A percentile compares a stretch with the other conserved stretches of the same genome.
Conservation (phyloP, 805 yeast genomes). For the Ogataea chonburiensis region DNA sequence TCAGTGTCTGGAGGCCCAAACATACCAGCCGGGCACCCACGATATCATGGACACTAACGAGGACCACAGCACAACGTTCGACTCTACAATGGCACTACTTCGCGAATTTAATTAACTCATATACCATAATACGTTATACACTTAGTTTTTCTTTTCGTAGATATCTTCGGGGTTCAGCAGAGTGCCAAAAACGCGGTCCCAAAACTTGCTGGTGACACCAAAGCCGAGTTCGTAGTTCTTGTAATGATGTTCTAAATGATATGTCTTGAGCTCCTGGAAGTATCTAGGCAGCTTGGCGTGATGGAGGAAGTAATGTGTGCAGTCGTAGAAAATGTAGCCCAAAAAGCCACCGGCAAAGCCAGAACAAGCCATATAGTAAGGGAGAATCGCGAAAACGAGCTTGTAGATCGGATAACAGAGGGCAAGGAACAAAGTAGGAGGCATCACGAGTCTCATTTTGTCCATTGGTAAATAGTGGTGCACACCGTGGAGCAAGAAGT, state of each 20-base stretch:
- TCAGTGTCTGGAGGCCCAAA: constrained; percentile 11
- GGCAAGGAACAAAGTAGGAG: constrained; percentile 78
- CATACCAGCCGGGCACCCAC: constrained; percentile 2
- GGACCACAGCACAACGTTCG: constrained; percentile 13
- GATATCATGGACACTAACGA: constrained; percentile 10
- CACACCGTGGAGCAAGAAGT: constrained; percentile 90
- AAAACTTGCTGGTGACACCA: constrained; percentile 90
- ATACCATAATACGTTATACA: constrained; percentile 4
- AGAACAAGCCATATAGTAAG: constrained; percentile 81
- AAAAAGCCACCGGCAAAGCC: constrained; percentile 95
- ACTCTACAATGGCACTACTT: constrained; percentile 19
- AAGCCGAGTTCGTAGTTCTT: constrained; percentile 95
- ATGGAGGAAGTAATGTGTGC: constrained; percentile 91
- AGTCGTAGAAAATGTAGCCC: constrained; percentile 90
- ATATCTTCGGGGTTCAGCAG: constrained; percentile 53
- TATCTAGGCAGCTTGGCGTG: constrained; percentile 79
- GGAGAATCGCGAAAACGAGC: constrained; percentile 72
- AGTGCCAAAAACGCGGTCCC: constrained; percentile 93
- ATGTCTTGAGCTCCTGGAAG: constrained; percentile 77
- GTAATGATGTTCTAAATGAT: constrained; percentile 96
- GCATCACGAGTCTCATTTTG: constrained; percentile 87
- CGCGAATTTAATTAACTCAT: constrained; percentile 10
- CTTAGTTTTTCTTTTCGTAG: constrained; percentile 40
- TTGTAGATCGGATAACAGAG: constrained; percentile 79
- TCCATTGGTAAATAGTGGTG: constrained; percentile 99